A percentile compares a stretch with the other conserved stretches of the same genome.
phyloP scores from a whole-genome alignment of 805 yeast genomes.

The Yarrowia sp. region DNA sequence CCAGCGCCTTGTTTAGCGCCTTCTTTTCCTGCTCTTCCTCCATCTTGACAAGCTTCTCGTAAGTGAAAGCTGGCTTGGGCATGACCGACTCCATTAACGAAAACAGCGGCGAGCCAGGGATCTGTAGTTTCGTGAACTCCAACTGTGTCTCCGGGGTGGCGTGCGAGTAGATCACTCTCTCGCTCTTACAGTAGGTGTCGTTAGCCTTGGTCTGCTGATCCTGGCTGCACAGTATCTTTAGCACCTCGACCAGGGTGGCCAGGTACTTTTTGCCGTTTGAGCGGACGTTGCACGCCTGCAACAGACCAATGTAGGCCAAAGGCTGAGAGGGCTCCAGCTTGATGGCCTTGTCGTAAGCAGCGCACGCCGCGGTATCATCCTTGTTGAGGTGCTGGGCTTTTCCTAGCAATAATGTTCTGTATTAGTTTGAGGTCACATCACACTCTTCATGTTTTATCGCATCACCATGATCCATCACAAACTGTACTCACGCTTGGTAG shows the following conservation, averaged over 20 bases:
- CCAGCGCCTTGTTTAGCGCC: constrained; percentile 30
- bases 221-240: constrained; percentile 28
- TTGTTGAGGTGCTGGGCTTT: constrained; percentile 53
- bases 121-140: constrained; percentile 30
- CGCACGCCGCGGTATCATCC: constrained; percentile 47
- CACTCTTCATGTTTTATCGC: not conserved
- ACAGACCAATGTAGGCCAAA: constrained; percentile 79
- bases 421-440: not conserved
- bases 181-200: constrained; percentile 29
- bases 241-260: constrained; percentile 29
- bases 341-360: constrained; percentile 47
- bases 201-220: constrained; percentile 33
- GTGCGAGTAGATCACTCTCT: constrained; percentile 26
- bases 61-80: constrained; percentile 33
- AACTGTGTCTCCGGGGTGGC: constrained; percentile 28
- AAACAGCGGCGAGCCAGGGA: constrained; percentile 36
- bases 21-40: constrained; percentile 33
- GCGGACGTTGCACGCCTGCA: constrained; percentile 34
- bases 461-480: not conserved
- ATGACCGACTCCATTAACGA: constrained; percentile 34
- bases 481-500: constrained; percentile 58
- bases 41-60: constrained; percentile 31
- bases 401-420: constrained; percentile 51
- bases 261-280: constrained; percentile 30
- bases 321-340: constrained; percentile 44